These are phyloP conservation scores for Fusarium robinianum DNA, from an alignment of 2,329 filamentous ascomycete genomes.

Conservation along the genomic window DNA sequence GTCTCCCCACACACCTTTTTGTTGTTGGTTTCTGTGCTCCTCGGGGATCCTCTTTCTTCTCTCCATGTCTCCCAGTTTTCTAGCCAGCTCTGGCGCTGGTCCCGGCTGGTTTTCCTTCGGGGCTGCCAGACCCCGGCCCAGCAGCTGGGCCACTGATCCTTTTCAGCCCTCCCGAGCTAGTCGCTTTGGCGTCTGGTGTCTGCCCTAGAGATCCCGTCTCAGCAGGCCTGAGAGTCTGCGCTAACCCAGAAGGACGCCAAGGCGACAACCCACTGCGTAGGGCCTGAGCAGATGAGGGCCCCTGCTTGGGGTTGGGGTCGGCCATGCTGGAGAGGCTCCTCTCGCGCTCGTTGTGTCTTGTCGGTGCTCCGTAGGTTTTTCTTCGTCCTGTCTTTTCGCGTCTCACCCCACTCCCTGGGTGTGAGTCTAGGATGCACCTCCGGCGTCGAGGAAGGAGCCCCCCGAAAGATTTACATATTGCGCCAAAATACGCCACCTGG, in stretches of 20 bases:
- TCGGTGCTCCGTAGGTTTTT: too few species aligned
- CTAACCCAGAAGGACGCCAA: constrained; percentile 29
- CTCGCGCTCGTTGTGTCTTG: constrained; percentile 18
- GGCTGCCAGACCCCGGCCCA: constrained; percentile 17
- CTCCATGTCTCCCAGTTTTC: constrained; percentile 8
- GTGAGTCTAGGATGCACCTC: constrained; percentile 8
- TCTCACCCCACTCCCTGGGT: neutral
- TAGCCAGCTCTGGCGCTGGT: neutral
- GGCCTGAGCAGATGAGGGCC: constrained; percentile 20
- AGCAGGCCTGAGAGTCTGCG: constrained; percentile 30
- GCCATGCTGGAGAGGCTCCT: too few species aligned
- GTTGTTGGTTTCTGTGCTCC: neutral
- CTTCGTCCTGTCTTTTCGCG: neutral
- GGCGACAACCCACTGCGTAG: constrained; percentile 19
- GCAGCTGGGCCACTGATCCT: constrained; percentile 37
- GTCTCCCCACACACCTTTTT: neutral
- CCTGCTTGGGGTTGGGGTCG: constrained; percentile 8
- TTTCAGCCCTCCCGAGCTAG: constrained; percentile 48
- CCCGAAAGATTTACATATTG: constrained; percentile 35
- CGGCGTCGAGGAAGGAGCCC: constrained; percentile 23
- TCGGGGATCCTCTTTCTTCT: neutral
- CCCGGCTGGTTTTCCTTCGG: constrained; percentile 3
- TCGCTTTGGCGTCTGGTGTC: constrained; percentile 34
- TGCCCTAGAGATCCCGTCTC: constrained; percentile 39
- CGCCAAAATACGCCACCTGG: constrained; percentile 33